A percentile compares a stretch with the other conserved stretches of the same genome.
Conservation (phyloP, 345 rosid genomes). For the Pistacia integerrima region DNA sequence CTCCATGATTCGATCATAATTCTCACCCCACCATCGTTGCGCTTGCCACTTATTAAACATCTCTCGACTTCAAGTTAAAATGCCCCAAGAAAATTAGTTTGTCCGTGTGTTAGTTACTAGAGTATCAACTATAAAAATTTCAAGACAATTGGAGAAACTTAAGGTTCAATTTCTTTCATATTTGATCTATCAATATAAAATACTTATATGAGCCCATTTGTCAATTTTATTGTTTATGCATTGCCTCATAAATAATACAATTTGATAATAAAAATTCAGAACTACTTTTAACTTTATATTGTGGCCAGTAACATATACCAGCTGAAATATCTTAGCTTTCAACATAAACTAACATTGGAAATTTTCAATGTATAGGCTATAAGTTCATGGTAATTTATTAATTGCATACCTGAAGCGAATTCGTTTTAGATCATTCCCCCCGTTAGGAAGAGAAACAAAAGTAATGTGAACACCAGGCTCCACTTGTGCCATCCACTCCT, state of each 20-base stretch:
- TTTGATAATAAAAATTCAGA: too few species aligned
- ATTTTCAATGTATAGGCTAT: background rate
- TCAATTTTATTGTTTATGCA: too few species aligned
- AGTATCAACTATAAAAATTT: background rate
- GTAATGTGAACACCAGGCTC: conserved; percentile 99
- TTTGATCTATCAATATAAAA: background rate
- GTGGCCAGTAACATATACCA: background rate
- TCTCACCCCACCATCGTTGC: conserved; percentile 99
- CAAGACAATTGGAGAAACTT: background rate
- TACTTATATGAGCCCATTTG: too few species aligned
- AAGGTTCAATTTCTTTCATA: background rate
- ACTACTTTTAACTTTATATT: too few species aligned
- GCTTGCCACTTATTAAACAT: conserved; percentile 99
- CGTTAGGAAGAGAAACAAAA: conserved; percentile 82
- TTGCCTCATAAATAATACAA: too few species aligned
- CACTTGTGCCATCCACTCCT: conserved; percentile 99
- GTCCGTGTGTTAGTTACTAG: background rate
- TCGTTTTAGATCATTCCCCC: conserved; percentile 93
- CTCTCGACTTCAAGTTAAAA: conserved; percentile 72
- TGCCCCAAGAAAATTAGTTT: conserved; percentile 26
- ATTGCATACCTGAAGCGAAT: conserved; percentile 80
- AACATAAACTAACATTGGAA: background rate
- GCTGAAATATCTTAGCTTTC: too few species aligned
- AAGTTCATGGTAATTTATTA: background rate
- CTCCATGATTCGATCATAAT: conserved; percentile 91